These are phyloP conservation scores for Colletotrichum sp. DNA, from an alignment of 2,329 filamentous ascomycete species.

Conservation along the genomic window DNA sequence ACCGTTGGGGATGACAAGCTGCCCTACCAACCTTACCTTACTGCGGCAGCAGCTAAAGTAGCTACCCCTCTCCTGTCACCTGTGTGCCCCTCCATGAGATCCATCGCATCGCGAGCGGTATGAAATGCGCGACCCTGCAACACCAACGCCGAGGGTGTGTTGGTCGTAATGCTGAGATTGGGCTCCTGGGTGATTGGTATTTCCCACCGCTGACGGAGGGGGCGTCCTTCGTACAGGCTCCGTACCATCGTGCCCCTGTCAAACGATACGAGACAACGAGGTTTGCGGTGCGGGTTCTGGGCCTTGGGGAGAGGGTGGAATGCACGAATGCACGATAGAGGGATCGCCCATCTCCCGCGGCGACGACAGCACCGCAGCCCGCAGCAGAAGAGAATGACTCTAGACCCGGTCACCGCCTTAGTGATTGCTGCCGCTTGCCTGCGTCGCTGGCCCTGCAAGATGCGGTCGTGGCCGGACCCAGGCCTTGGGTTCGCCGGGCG, in stretches of 20 bases:
- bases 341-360: conserved; percentile 1
- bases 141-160: not conserved
- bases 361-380: not conserved
- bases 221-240: not conserved
- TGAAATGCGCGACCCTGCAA: not conserved
- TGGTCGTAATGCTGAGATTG: not conserved
- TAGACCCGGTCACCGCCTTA: not conserved
- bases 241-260: not conserved
- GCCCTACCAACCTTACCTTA: not conserved
- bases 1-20: not conserved
- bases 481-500: not conserved
- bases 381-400: not conserved
- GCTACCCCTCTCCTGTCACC: not conserved
- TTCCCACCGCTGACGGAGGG: not conserved
- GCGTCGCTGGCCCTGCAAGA: not conserved
- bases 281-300: not conserved
- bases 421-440: not conserved
- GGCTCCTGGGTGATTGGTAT: not conserved
- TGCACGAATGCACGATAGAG: not conserved
- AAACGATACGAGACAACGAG: not conserved
- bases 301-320: not conserved
- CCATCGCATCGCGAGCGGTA: not conserved
- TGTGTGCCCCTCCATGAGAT: not conserved
- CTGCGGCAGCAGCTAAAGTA: not conserved
- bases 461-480: not conserved